Conservation (phyloP, 2,329 filamentous ascomycete genomes). For the Hymenoscyphus repandus region DNA sequence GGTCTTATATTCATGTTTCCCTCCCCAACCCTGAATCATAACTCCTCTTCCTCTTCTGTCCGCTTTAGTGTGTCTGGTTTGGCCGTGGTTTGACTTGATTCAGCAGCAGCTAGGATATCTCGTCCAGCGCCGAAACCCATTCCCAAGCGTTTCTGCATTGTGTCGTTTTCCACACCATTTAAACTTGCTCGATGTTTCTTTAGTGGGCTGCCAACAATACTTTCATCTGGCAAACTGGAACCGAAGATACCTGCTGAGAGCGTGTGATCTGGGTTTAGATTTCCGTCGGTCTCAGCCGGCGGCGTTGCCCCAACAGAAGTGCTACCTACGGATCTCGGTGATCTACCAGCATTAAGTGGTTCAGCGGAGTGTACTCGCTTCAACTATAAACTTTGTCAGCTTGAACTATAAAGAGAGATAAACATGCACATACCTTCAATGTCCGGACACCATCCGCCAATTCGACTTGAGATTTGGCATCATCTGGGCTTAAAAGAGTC, state of each 20-base stretch:
- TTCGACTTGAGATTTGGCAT: slow-evolving; percentile 67
- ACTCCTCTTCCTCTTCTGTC: slow-evolving; percentile 26
- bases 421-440: slow-evolving; percentile 58
- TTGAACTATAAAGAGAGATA: background rate
- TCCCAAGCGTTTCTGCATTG: slow-evolving; percentile 24
- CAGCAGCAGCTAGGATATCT: slow-evolving; percentile 26
- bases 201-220: slow-evolving; percentile 60
- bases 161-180: slow-evolving; percentile 41
- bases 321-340: slow-evolving; percentile 42
- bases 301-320: slow-evolving; percentile 38
- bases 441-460: slow-evolving; percentile 75
- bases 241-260: slow-evolving; percentile 37
- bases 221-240: slow-evolving; percentile 40
- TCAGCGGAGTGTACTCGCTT: slow-evolving; percentile 77
- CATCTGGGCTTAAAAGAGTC: slow-evolving; percentile 60
- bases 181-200: slow-evolving; percentile 69
- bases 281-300: slow-evolving; percentile 34
- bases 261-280: slow-evolving; percentile 29
- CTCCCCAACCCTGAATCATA: slow-evolving; percentile 18
- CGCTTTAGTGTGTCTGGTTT: slow-evolving; percentile 20
- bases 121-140: slow-evolving; percentile 17
- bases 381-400: slow-evolving; percentile 48
- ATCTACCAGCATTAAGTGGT: slow-evolving; percentile 45
- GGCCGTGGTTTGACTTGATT: slow-evolving; percentile 25
- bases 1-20: slow-evolving; percentile 7